Evolutionary conservation across 129 eudicot genomes (phyloP).

Genomic region (Escallonia rubra): DNA sequence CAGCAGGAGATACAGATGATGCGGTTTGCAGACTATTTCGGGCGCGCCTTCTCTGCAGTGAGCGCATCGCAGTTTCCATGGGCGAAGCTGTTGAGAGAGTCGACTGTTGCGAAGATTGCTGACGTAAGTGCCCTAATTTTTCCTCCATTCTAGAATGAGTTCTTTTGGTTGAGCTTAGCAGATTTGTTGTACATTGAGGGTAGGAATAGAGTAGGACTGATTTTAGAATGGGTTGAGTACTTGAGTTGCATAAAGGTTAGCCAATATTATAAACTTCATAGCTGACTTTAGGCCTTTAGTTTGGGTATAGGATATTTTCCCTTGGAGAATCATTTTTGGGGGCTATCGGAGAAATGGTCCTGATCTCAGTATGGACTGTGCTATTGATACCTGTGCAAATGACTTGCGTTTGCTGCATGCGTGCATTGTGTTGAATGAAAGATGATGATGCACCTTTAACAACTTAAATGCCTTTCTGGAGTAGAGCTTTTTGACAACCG

Average conservation of each 20-base stretch:
- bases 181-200: not conserved
- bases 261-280: not conserved
- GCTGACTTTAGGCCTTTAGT: not conserved
- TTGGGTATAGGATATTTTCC: not conserved
- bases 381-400: too few species aligned
- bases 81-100: slow-evolving; percentile 82
- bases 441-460: too few species aligned
- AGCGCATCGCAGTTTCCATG: slow-evolving; percentile 87
- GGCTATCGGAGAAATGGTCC: too few species aligned
- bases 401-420: too few species aligned
- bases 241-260: not conserved
- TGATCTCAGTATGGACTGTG: too few species aligned
- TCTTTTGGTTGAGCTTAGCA: not conserved
- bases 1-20: slow-evolving; percentile 88
- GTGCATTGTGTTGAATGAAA: too few species aligned
- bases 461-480: too few species aligned
- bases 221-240: not conserved
- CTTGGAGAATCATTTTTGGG: not conserved
- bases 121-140: slow-evolving; percentile 51
- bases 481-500: too few species aligned
- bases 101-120: slow-evolving; percentile 66
- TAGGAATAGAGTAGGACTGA: not conserved
- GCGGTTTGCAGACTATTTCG: slow-evolving; percentile 98
- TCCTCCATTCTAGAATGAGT: not conserved
- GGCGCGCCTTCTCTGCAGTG: slow-evolving; percentile 79